A percentile compares a stretch with the other conserved stretches of the same genome.
Conservation (phyloP, 805 yeast genomes). For the Sugiyamaella valdiviana region DNA sequence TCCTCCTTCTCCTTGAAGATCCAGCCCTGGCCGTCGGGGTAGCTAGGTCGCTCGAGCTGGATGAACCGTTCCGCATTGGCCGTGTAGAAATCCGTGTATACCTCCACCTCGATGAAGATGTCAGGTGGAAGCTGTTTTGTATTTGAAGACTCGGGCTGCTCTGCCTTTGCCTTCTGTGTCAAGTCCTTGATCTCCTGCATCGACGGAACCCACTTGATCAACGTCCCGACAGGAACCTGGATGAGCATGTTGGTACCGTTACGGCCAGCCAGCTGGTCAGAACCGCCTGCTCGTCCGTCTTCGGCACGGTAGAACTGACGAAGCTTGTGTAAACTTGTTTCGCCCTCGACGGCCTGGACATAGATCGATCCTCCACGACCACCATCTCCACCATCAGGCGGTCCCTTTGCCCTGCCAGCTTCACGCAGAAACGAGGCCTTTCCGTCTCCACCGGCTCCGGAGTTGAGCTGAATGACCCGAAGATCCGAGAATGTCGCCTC, state of each 20-base stretch:
- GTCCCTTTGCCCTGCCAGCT: constrained; percentile 78
- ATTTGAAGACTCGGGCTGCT: constrained; percentile 10
- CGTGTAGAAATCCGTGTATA: constrained; percentile 12
- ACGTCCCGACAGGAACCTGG: constrained; percentile 89
- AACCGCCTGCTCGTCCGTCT: constrained; percentile 65
- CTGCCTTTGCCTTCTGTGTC: constrained; percentile 9
- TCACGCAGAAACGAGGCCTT: constrained; percentile 80
- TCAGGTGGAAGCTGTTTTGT: constrained; percentile 3
- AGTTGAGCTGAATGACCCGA: constrained; percentile 53
- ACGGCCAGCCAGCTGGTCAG: constrained; percentile 79
- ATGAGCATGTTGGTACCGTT: constrained; percentile 73
- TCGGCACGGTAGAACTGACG: constrained; percentile 63
- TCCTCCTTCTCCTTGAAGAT: constrained; percentile 70
- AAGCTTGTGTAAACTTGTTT: constrained; percentile 65
- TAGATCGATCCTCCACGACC: constrained; percentile 88
- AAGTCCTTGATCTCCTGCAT: constrained; percentile 36
- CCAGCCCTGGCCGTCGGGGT: constrained; percentile 80
- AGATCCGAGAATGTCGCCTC: constrained; percentile 50
- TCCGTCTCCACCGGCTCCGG: constrained; percentile 91
- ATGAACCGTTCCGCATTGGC: constrained; percentile 14
- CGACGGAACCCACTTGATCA: constrained; percentile 76
- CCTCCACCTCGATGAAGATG: constrained; percentile 16
- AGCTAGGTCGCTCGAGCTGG: constrained; percentile 60
- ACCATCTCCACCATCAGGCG: constrained; percentile 99
- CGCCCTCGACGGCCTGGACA: constrained; percentile 68